Percentiles rank a stretch among this genome's conserved stretches.
phyloP scores from a whole-genome alignment of 371 early-diverging fungal genomes.

The Haplosporangium sp. region DNA sequence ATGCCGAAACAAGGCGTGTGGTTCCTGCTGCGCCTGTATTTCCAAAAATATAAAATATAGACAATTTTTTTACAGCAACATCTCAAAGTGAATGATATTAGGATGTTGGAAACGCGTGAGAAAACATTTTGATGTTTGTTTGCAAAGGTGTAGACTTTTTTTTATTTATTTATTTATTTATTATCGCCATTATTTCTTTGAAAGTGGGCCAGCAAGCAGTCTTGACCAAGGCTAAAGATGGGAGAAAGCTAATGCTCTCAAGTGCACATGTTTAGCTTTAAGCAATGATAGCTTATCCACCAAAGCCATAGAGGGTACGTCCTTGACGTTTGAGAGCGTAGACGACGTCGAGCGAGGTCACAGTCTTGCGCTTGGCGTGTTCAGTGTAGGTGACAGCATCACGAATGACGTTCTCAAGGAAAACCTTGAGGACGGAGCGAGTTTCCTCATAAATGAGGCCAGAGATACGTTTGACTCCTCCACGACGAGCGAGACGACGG shows the following conservation, averaged over 20 bases:
- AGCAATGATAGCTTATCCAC: slow-evolving; percentile 45
- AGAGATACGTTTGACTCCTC: slow-evolving; percentile 99
- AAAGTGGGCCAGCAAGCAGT: no score
- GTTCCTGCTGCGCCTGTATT: slow-evolving; percentile 21
- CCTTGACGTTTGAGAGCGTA: slow-evolving; percentile 99
- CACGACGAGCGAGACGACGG: slow-evolving; percentile 99
- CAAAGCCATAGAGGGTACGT: slow-evolving; percentile 85
- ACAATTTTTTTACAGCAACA: not conserved
- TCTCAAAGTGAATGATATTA: not conserved
- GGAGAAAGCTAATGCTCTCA: not conserved
- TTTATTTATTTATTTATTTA: no score
- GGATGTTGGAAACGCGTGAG: no score
- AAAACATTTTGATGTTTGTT: not conserved
- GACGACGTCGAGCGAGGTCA: slow-evolving; percentile 90
- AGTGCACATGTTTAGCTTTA: not conserved
- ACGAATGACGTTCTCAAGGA: slow-evolving; percentile 98
- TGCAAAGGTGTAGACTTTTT: not conserved
- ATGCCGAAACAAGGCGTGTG: slow-evolving; percentile 3
- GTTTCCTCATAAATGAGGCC: slow-evolving; percentile 99
- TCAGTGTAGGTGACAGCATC: slow-evolving; percentile 99
- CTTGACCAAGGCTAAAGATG: no score
- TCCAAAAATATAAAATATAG: slow-evolving; percentile 21
- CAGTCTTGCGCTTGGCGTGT: slow-evolving; percentile 99
- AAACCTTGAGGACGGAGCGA: slow-evolving; percentile 96
- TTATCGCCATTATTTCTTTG: no score